Conservation (phyloP, 2,329 filamentous ascomycete genomes). For the Aspergillus terreus region DNA sequence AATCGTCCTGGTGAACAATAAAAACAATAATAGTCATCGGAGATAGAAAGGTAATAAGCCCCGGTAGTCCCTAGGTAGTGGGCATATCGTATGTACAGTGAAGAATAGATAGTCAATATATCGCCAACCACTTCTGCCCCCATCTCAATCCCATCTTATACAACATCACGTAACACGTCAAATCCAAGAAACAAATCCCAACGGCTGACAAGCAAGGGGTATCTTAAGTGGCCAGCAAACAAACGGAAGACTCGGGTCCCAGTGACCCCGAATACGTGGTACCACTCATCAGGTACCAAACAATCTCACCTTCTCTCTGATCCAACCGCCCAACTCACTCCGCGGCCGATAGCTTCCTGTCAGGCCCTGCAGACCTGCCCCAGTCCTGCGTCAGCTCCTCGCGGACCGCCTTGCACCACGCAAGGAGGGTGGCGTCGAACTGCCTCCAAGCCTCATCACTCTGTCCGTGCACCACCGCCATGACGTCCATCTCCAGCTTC, state of each 20-base stretch:
- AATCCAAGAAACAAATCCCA: conserved; percentile 1
- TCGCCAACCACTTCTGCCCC: too few relatives aligned
- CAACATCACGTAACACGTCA: neutral
- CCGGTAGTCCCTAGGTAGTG: too few relatives aligned
- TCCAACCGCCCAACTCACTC: neutral
- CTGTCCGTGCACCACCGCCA: conserved; percentile 76
- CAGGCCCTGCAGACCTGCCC: conserved; percentile 30
- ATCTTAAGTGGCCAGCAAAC: conserved; percentile 19
- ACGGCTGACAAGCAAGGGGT: conserved; percentile 16
- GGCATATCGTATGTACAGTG: too few relatives aligned
- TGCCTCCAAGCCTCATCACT: conserved; percentile 66
- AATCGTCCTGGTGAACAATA: too few relatives aligned
- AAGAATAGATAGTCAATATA: too few relatives aligned
- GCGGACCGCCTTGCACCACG: conserved; percentile 79
- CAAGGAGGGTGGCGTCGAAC: conserved; percentile 77
- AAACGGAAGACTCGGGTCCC: conserved; percentile 10
- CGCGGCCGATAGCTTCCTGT: neutral
- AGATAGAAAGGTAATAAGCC: too few relatives aligned
- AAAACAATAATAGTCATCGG: too few relatives aligned
- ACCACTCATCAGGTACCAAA: conserved; percentile 13
- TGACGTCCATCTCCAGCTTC: conserved; percentile 75
- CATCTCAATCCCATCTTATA: too few relatives aligned
- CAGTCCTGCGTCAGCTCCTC: conserved; percentile 78
- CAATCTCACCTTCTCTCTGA: neutral
- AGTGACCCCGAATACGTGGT: conserved; percentile 16